These are phyloP conservation scores for Aaosphaeria arxii DNA, from an alignment of 2,329 filamentous ascomycete genomes.

Conservation along the genomic window DNA sequence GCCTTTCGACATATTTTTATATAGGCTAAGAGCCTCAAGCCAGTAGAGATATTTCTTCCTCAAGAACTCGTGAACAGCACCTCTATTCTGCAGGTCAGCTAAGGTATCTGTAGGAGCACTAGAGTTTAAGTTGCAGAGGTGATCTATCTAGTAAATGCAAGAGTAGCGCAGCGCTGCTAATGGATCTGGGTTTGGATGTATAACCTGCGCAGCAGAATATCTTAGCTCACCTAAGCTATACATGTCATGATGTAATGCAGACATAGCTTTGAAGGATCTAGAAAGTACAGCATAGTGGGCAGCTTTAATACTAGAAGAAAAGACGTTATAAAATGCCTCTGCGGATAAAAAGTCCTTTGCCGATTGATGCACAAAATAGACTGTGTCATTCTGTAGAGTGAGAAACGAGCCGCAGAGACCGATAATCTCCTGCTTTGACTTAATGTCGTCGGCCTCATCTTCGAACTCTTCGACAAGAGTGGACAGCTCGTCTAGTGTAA, in stretches of 20 bases:
- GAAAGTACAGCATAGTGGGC: conserved; percentile 15
- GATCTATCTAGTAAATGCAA: conserved; percentile 35
- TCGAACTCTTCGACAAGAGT: conserved; percentile 10
- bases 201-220: background rate
- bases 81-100: conserved; percentile 4
- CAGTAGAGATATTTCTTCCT: background rate
- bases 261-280: conserved; percentile 16
- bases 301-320: conserved; percentile 7
- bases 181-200: background rate
- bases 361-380: conserved; percentile 1
- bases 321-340: background rate
- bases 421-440: background rate
- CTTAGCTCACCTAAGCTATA: conserved; percentile 9
- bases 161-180: conserved; percentile 9
- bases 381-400: background rate
- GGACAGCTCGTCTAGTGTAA: conserved; percentile 35
- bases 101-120: conserved; percentile 2
- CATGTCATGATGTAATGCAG: conserved; percentile 19
- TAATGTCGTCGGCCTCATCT: background rate
- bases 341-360: conserved; percentile 1
- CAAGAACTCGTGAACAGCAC: conserved; percentile 6
- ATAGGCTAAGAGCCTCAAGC: conserved; percentile 1
- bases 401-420: conserved; percentile 1
- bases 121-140: conserved; percentile 15
- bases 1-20: background rate